These are phyloP conservation scores for Globisporangium acanthophoron DNA, from an alignment of 352 stramenopile species.

Conservation along the genomic window DNA sequence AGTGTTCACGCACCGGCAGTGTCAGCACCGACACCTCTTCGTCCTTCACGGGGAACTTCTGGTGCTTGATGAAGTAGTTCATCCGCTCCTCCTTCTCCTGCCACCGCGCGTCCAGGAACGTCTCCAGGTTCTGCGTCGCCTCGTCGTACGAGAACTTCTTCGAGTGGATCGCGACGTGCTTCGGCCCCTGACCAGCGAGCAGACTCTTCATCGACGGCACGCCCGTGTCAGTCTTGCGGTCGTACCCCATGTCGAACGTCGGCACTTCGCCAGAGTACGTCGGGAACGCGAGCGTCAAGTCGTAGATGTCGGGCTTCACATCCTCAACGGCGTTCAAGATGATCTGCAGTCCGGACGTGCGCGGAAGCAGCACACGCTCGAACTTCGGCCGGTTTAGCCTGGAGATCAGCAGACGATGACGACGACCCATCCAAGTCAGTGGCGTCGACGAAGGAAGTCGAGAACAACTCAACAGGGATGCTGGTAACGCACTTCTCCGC, in stretches of 20 bases:
- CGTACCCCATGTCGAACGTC: slow-evolving; percentile 88
- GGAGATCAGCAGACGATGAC: background rate
- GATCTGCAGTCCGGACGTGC: slow-evolving; percentile 90
- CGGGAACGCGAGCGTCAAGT: slow-evolving; percentile 89
- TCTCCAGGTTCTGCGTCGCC: slow-evolving; percentile 38
- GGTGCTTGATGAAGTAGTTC: slow-evolving; percentile 71
- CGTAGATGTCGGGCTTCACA: slow-evolving; percentile 89
- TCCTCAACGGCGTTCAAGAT: slow-evolving; percentile 86
- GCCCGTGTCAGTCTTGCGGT: slow-evolving; percentile 67
- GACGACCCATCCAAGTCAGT: background rate
- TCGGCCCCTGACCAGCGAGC: slow-evolving; percentile 46
- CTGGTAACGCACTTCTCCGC: slow-evolving; percentile 59
- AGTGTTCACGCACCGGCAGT: slow-evolving; percentile 17
- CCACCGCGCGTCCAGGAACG: slow-evolving; percentile 67
- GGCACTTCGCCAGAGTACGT: slow-evolving; percentile 83
- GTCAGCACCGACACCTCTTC: slow-evolving; percentile 30
- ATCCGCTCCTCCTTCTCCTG: slow-evolving; percentile 71
- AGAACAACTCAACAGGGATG: background rate
- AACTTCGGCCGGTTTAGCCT: slow-evolving; percentile 78
- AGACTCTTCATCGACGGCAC: slow-evolving; percentile 82
- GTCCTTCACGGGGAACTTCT: slow-evolving; percentile 39
- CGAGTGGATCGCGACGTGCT: slow-evolving; percentile 48
- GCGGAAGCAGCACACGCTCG: slow-evolving; percentile 88
- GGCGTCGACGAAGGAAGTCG: background rate
- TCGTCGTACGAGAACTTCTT: slow-evolving; percentile 64